Evolutionary conservation across 129 eudicot species (phyloP), one percentile per base, ranked within the genome.

Genomic region (Tagetes erecta): DNA sequence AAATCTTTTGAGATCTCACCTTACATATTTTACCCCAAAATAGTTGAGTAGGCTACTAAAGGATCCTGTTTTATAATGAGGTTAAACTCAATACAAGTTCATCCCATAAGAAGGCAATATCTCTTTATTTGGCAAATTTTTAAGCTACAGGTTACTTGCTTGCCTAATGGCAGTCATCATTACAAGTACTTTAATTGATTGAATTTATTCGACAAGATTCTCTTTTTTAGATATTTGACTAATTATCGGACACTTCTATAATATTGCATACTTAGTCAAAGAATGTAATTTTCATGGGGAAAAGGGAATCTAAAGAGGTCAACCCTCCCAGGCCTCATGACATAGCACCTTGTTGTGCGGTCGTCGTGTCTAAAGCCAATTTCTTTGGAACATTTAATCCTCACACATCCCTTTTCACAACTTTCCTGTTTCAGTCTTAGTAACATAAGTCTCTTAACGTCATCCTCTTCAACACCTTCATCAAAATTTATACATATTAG

Each of bases 11-110:
- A 64, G 36, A 72, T 50, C 67, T 45, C 34, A 72, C 59, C 78
- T 79, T 72, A 57, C 73, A 38, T 42, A 27, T 66, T 64, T 41
- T 72, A 35, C 53, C 68, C 41, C 38, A 35, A 51, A 70, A 63
- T 71, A 71, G 64, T 70, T 62, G 13, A 69, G 9, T 51, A 67
- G 66, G 68, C 53, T 57, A 8, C 8, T 67, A 76, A 53, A 33
- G 44, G 53, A 55, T 45, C 49, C 8, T 47, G 2, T 55, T 56
- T 14, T 70, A 67, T 50, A 63, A 10, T 5, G 40, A 63, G 70
- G 70, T 34, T 47, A 74, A 36, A 46, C 47, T 47, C 12, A 11
- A 49, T 74, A 63, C 63, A 63, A 63, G 45, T 46, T 73, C 42
- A 12, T 62, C 60, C 62, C 39, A n/a, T 13, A 13, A 64, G 39